These are phyloP conservation scores for Escovopsis sp. DNA, from an alignment of 2,329 filamentous ascomycete species.

Conservation along the genomic window DNA sequence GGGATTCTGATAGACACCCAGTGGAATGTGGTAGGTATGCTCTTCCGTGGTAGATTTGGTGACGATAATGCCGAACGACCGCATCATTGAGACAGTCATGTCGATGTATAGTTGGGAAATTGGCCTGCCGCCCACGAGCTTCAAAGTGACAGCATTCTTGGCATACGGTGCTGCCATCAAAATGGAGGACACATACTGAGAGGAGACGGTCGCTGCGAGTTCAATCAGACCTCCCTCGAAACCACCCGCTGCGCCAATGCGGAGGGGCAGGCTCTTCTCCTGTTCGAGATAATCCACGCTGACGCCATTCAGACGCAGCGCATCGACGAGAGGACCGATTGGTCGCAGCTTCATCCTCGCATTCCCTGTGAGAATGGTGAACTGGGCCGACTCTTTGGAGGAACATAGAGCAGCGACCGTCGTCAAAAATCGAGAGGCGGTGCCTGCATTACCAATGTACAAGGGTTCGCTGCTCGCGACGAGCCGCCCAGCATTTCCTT, in stretches of 20 bases:
- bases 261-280: conserved; percentile 69
- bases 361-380: conserved; percentile 82
- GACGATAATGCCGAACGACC: conserved; percentile 72
- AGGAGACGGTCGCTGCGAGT: conserved; percentile 87
- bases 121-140: conserved; percentile 86
- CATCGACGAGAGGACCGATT: conserved; percentile 85
- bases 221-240: conserved; percentile 80
- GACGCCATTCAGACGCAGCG: conserved; percentile 76
- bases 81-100: conserved; percentile 99
- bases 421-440: conserved; percentile 87
- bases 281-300: conserved; percentile 73
- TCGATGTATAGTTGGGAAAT: conserved; percentile 97
- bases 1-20: conserved; percentile 71
- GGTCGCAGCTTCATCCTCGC: conserved; percentile 91
- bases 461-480: conserved; percentile 61
- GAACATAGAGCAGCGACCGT: conserved; percentile 77
- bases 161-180: conserved; percentile 96
- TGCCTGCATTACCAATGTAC: conserved; percentile 93
- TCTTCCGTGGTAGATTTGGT: conserved; percentile 61
- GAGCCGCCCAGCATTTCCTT: conserved; percentile 78
- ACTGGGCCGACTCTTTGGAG: conserved; percentile 41
- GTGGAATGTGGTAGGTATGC: conserved; percentile 88
- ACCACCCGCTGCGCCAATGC: conserved; percentile 68
- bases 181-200: conserved; percentile 96
- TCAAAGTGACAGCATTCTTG: conserved; percentile 80